Evolutionary conservation across 129 eudicot species (phyloP).

Genomic region (Chrysanthemum seticuspe): DNA sequence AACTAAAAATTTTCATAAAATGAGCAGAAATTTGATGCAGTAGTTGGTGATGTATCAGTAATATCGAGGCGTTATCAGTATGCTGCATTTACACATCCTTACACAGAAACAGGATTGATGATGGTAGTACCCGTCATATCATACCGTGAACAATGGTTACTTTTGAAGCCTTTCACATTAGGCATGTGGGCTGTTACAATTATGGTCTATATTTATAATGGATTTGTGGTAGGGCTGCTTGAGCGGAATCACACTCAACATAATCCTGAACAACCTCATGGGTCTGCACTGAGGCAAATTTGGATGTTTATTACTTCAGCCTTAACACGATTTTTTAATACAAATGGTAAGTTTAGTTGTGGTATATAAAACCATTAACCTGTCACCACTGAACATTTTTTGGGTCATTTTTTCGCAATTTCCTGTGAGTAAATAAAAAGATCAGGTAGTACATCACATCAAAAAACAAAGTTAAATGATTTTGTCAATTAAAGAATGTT

Average conservation of each 20-base stretch:
- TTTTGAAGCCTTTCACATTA: constrained; percentile 53
- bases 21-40: constrained; percentile 53
- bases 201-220: constrained; percentile 40
- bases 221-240: constrained; percentile 52
- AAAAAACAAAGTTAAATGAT: too few species aligned
- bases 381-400: too few species aligned
- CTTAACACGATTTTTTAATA: constrained; percentile 39
- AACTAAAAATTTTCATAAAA: not conserved
- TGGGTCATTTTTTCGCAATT: too few species aligned
- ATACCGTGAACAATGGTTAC: constrained; percentile 38
- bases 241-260: constrained; percentile 24
- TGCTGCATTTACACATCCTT: constrained; percentile 58
- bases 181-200: constrained; percentile 45
- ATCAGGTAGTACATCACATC: too few species aligned
- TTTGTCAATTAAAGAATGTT: too few species aligned
- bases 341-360: constrained; percentile 17
- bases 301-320: constrained; percentile 41
- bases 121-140: constrained; percentile 51
- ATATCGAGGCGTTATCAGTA: constrained; percentile 19
- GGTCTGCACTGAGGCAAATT: constrained; percentile 10
- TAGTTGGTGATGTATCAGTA: constrained; percentile 58
- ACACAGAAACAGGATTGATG: constrained; percentile 45
- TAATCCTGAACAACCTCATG: not conserved
- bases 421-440: too few species aligned
- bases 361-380: too few species aligned